These are phyloP conservation scores for Aethionema arabicum DNA, from an alignment of 345 rosid species.

Conservation along the genomic window DNA sequence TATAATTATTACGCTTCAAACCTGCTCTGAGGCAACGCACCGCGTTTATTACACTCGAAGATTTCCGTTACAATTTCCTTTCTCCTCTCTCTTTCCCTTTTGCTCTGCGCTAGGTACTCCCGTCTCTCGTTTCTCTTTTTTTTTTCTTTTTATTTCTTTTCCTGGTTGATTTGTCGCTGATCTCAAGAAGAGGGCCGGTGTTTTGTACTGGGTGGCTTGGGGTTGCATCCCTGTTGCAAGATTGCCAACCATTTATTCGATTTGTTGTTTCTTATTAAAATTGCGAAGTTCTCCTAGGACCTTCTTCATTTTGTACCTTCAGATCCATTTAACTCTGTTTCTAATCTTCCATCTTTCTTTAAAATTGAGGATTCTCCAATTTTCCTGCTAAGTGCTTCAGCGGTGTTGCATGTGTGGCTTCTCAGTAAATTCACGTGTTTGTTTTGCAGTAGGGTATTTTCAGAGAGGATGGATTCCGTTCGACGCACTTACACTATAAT, in stretches of 20 bases:
- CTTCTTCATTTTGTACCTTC: not conserved
- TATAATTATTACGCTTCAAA: not conserved
- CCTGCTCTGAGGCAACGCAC: slow-evolving; percentile 2
- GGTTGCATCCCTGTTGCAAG: slow-evolving; percentile 7
- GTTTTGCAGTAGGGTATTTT: slow-evolving; percentile 19
- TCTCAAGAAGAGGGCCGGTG: not conserved
- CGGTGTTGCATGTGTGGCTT: not conserved
- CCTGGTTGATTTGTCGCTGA: not conserved
- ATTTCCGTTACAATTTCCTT: slow-evolving; percentile 1
- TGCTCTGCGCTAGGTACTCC: slow-evolving; percentile 9
- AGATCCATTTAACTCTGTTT: slow-evolving; percentile 26
- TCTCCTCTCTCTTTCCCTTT: slow-evolving; percentile 7
- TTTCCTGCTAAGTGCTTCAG: slow-evolving; percentile 24
- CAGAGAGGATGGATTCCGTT: slow-evolving; percentile 35
- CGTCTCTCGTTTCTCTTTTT: not conserved
- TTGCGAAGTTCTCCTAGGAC: not conserved
- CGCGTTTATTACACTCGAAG: slow-evolving; percentile 21
- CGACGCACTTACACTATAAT: slow-evolving; percentile 44
- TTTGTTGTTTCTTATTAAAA: slow-evolving; percentile 11
- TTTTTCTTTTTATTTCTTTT: slow-evolving; percentile 1
- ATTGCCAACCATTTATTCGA: slow-evolving; percentile 26
- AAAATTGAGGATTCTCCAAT: not conserved
- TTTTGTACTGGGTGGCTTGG: no score
- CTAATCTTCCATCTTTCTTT: slow-evolving; percentile 1
- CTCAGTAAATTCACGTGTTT: slow-evolving; percentile 2